Base-by-base conservation (phyloP, 768 basidiomycete genomes). In the Russula virescens region DNA sequence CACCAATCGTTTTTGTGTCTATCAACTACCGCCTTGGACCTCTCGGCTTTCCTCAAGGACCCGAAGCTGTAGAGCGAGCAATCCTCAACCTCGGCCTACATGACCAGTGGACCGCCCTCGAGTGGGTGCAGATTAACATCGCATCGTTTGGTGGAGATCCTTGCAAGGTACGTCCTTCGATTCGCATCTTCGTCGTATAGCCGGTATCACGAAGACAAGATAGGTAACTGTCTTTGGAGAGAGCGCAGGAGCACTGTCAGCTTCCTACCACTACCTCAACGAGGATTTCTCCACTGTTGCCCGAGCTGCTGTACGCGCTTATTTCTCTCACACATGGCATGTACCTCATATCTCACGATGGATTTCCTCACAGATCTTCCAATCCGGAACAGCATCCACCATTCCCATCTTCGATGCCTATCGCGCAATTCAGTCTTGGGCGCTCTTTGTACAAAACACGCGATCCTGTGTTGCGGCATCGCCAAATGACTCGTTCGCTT, bases 11-110 rank as follows among this genome's bases (percentile, higher is more conserved):
- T 50, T 79, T 76, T 66, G 82, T 80, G 35, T 77, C 74, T 43
- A 65, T 81, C 66, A 80, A 83, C 67, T 83, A 84, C 66, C 75
- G 83, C 45, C 66, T 83, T 18, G 79, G 78, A 7, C 75, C 79
- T 5, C 74, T 82, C 16, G 83, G 82, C 0, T 83, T 78, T 58
- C 75, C 79, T 5, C 74, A 75, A 62, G 78, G 79, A 6, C 59
- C 69, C 11, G 76, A 79, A 73, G 81, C 81, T n/a, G 71, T 69
- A 5, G 64, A 70, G 18, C 71, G 72, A 5, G 73, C 72, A 11
- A 75, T 31, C 10, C 72, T 80, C 11, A 82, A 81, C 65, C 72
- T 82, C 31, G 81, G 75, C 1, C 71, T 83, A 23, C 74, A 72
- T 34, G 82, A 84, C 64, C 76, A 80, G 66, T 65, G 76, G 18